Evolutionary conservation across 2,329 filamentous ascomycete species (phyloP), one percentile per base, ranked within the genome.

Genomic region (Thermomyces lanuginosus): DNA sequence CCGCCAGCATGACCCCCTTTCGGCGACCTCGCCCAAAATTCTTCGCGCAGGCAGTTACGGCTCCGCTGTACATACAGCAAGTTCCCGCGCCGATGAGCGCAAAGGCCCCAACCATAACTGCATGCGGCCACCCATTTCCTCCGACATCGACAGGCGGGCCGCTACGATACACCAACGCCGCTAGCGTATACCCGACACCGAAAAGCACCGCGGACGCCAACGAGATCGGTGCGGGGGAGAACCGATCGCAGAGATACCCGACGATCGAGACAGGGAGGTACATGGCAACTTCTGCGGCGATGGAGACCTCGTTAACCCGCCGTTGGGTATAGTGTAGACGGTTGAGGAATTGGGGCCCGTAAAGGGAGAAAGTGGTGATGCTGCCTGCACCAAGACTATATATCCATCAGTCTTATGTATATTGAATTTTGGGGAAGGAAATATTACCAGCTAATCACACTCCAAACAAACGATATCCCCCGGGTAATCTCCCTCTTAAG

Each of bases 41-140:
- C 70, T 98, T 98, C 18, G 89, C 89, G 46, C 83, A 92, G 0
- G 86, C 92, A 5, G 86, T 86, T n/a, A 98, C 76, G 2, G 82
- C 76, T 26, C 75, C 69, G 30, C 95, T 64, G 51, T 95, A 98
- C 72, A 95, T 83, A 50, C 71, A 72, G 37, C 78, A 80, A 0
- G 86, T 93, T 4, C 72, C 86, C 35, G 76, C 66, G 2, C 89
- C 89, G 31, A 98, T 72, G 27, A 69, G 66, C 24, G 84, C 64
- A 49, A 95, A 98, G 1, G 83, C 76, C 29, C 81, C 48, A 4
- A 93, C 60, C 86, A 98, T 92, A 40, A 78, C 61, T 38, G 67
- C 68, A 40, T 91, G 83, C 0, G 82, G 76, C 67, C 72, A 78
- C 11, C 69, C 68, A 18, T 60, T 30, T 42, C 58, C 61, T 22